Percentiles rank a stretch among this genome's conserved stretches.
phyloP scores from a whole-genome alignment of 257 asterid species.

The Solanum commersonii region DNA sequence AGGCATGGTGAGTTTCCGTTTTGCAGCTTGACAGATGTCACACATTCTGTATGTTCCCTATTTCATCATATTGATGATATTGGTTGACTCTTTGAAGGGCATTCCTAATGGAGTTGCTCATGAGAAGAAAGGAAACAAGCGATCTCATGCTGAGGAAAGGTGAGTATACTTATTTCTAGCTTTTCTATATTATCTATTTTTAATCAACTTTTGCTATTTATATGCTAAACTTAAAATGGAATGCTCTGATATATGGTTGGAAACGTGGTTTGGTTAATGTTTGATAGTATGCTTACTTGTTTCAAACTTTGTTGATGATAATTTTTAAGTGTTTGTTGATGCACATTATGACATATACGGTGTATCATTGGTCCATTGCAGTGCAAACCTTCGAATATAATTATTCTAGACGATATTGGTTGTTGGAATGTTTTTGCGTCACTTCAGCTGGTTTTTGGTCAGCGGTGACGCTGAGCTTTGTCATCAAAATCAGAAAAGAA shows the following conservation, averaged over 20 bases:
- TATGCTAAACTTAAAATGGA: background rate
- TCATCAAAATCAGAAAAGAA: background rate
- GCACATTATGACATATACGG: background rate
- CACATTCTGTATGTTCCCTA: background rate
- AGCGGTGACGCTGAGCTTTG: background rate
- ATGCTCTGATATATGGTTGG: background rate
- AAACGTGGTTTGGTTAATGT: background rate
- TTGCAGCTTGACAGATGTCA: background rate
- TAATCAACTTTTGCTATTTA: background rate
- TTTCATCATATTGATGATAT: background rate
- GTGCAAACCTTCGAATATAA: background rate
- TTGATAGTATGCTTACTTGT: background rate
- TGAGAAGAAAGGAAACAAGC: constrained; percentile 76
- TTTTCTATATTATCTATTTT: background rate
- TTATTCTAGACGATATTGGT: background rate
- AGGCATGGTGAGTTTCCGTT: constrained; percentile 59
- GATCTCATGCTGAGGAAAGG: constrained; percentile 78
- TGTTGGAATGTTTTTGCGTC: background rate
- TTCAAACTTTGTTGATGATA: background rate
- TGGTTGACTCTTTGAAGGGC: constrained; percentile 43
- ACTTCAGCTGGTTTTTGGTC: background rate
- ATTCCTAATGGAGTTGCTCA: constrained; percentile 60
- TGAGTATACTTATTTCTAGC: constrained; percentile 8
- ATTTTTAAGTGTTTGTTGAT: background rate
- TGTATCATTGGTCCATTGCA: background rate